Conservation (phyloP, 106 monocot species). For the Dendrobium nobile region DNA sequence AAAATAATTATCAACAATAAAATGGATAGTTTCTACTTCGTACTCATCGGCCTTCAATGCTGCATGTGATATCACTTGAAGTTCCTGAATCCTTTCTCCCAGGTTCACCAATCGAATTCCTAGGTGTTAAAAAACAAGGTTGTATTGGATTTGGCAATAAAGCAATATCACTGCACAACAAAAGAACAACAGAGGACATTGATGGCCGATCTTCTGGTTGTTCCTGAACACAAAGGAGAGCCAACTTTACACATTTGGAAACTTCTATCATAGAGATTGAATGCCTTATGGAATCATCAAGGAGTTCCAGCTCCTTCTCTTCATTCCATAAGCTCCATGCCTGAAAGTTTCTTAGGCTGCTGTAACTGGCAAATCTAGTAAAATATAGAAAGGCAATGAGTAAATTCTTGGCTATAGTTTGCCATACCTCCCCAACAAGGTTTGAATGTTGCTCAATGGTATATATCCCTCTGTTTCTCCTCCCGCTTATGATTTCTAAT, state of each 20-base stretch:
- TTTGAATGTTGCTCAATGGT: background rate
- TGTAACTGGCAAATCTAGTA: background rate
- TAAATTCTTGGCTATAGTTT: background rate
- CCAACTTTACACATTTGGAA: slow-evolving; percentile 10
- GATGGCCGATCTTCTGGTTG: slow-evolving; percentile 12
- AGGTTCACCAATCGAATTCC: background rate
- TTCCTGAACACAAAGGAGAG: slow-evolving; percentile 15
- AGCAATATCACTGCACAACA: slow-evolving; percentile 5
- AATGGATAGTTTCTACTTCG: background rate
- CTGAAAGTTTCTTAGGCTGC: background rate
- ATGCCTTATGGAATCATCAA: slow-evolving; percentile 6
- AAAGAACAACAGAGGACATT: slow-evolving; percentile 2
- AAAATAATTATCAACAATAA: background rate
- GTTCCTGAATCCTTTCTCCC: background rate
- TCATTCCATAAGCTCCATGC: slow-evolving; percentile 21
- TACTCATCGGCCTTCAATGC: background rate
- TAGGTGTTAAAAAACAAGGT: slow-evolving; percentile 4
- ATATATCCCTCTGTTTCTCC: background rate
- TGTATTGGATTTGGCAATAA: slow-evolving; percentile 12
- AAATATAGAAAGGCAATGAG: too few relatives aligned
- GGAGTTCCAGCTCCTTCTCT: slow-evolving; percentile 7
- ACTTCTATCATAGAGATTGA: background rate
- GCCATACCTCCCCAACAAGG: slow-evolving; percentile 7
- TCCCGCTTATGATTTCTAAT: slow-evolving; percentile 36
- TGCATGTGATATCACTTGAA: slow-evolving; percentile 1